Base-by-base conservation (phyloP, 2,329 filamentous ascomycete species). In the Fusarium fujikuroi region DNA sequence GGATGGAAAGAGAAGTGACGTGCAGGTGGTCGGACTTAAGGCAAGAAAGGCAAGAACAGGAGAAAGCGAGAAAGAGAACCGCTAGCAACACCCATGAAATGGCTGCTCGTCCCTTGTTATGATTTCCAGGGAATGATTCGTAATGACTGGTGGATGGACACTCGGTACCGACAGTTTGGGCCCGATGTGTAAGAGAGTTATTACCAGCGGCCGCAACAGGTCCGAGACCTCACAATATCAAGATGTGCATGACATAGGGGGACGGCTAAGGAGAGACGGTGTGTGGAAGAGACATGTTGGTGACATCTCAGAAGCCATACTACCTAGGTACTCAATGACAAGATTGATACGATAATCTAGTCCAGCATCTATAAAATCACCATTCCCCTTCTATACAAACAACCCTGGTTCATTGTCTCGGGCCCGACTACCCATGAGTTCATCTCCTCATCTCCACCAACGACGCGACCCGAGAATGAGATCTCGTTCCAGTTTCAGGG, bases 171-270 rank as follows among this genome's bases (percentile, higher is more conserved):
- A 69, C 64, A 67, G 60, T 44, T 63, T 69, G 73, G 76, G 66
- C 74, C 72, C 71, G 70, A 75, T 75, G 78, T 76, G 71, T 62
- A 66, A 71, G 70, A 77, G 65, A 63, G 63, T 73, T 56, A 46
- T 53, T 57, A 44, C 50, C 66, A 54, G 62, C 69, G 69, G 63
- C 66, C 70, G 69, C 73, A 73, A 70, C 60, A 61, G 53, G 69
- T 43, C 43, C 36, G 60, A 68, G 56, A 58, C 58, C 70, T 67
- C 66, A n/a, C 59, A 68, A 63, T 60, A 57, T 64, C 66, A 50
- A 70, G 63, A 39, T 23, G 32, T n/a, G 32, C 32, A 50, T 50
- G 23, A 34, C 50, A 62, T 64, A 67, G 53, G 32, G 23, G 15
- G 39, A 67, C 28, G 44, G 14, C 25, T 34, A 64, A 70, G 47